These are phyloP conservation scores for Talaromyces islandicus DNA, from an alignment of 2,329 filamentous ascomycete species.

Conservation along the genomic window DNA sequence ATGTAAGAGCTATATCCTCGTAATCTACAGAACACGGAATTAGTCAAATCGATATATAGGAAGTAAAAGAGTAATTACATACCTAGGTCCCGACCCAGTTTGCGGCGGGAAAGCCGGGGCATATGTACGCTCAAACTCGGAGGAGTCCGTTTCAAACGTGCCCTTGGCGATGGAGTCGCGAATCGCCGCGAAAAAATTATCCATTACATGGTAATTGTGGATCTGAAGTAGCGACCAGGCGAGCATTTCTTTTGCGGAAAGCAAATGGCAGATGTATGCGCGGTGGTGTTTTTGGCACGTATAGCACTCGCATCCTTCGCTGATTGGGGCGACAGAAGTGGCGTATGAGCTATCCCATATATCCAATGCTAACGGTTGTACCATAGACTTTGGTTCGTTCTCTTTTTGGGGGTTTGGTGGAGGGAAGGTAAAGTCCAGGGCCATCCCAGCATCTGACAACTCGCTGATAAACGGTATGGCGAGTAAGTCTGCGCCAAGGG, in stretches of 20 bases:
- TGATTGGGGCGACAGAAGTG: conserved; percentile 57
- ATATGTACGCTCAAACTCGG: conserved; percentile 62
- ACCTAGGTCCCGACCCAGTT: conserved; percentile 70
- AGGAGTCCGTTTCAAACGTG: conserved; percentile 50
- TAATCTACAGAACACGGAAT: conserved; percentile 39
- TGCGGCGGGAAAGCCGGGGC: conserved; percentile 65
- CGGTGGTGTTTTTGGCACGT: conserved; percentile 76
- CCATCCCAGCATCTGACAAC: conserved; percentile 78
- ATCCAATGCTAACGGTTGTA: conserved; percentile 61
- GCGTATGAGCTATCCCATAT: conserved; percentile 65
- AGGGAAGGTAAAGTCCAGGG: conserved; percentile 73
- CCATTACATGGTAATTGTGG: conserved; percentile 75
- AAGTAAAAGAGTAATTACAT: conserved; percentile 15
- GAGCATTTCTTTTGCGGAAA: conserved; percentile 91
- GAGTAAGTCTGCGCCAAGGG: conserved; percentile 73
- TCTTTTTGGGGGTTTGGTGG: conserved; percentile 18
- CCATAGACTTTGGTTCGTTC: conserved; percentile 13
- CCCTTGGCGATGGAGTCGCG: conserved; percentile 56
- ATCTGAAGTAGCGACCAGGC: conserved; percentile 89
- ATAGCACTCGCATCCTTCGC: conserved; percentile 67
- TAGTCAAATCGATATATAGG: not conserved
- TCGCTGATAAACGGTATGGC: conserved; percentile 68
- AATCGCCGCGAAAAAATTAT: conserved; percentile 66
- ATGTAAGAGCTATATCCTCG: conserved; percentile 79
- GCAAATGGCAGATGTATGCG: conserved; percentile 81